These are phyloP conservation scores for Cordyceps pruinosa DNA, from an alignment of 2,329 filamentous ascomycete genomes.

Conservation along the genomic window DNA sequence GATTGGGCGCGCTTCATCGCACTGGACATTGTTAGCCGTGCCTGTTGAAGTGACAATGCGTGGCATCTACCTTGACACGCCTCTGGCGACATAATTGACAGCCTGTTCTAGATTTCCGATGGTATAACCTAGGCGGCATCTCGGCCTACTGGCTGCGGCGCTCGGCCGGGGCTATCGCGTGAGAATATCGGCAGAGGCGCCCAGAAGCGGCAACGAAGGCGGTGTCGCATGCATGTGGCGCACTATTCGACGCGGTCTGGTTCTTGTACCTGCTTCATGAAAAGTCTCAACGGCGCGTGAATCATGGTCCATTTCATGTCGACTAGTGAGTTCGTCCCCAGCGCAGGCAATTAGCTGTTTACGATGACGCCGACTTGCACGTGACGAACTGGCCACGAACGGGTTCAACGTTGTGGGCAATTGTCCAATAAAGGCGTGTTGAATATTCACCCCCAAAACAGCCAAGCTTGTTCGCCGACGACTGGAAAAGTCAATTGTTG, in stretches of 20 bases:
- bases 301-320: background rate
- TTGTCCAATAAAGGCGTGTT: too few relatives aligned
- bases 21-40: constrained; percentile 11
- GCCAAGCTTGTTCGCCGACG: background rate
- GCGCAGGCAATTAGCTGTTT: background rate
- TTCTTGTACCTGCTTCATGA: background rate
- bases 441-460: background rate
- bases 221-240: background rate
- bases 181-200: background rate
- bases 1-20: constrained; percentile 18
- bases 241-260: background rate
- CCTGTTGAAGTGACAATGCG: background rate
- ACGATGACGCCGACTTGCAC: background rate
- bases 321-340: background rate
- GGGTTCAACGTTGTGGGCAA: background rate
- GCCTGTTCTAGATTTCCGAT: constrained; percentile 26
- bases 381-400: background rate
- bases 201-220: background rate
- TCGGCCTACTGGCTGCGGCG: background rate
- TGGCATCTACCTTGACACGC: constrained; percentile 20
- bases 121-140: constrained; percentile 21
- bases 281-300: background rate
- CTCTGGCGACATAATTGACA: constrained; percentile 21
- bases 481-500: too few relatives aligned
- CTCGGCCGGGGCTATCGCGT: background rate